Evolutionary conservation across 441 rosid species (phyloP), one percentile per base, ranked within the genome.

Genomic region (Capsella rubella): DNA sequence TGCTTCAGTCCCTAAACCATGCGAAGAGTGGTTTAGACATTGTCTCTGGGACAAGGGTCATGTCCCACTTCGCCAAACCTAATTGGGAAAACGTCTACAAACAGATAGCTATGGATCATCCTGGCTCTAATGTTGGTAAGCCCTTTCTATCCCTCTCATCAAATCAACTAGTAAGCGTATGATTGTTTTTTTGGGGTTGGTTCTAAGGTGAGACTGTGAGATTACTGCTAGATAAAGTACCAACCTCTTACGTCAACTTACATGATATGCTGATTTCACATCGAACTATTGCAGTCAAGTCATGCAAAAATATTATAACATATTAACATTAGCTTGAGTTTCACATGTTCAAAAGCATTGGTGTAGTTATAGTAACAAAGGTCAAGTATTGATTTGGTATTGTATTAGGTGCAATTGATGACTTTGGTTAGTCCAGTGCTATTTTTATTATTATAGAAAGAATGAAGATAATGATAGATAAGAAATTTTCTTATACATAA

Each of bases 1-100:
- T 74, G 78, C 73, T 74, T 59, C 78, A 74, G 63, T 67, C 73
- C 60, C 16, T 74, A 51, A 43, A 53, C 43, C 47, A 74, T 67
- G 31, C 62, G 12, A 74, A 74, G 10, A 67, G 6, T 74, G 68
- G 73, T 67, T 4, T 5, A 59, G 78, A 74, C 68, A 60, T 74
- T 51, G 73, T 74, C 55, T 60, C 78, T 42, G 61, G 64, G 11
- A 67, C 73, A 59, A 74, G 73, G 73, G 73, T 74, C 15, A 74
- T 4, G 78, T 51, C 73, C 32, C 63, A 67, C 4, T 74, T 74
- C 39, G 73, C 78, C n/a, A 74, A 43, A 67, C 78, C 68, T 74
- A 67, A 67, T 18, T 74, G 78, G 78, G 47, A 59, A 74, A 37
- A 67, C 11, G 78, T 74, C 49, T 74, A 67, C 62, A 52, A 34